Evolutionary conservation across 352 stramenopile genomes (phyloP), one percentile per base, ranked within the genome.

Genomic region (Phytophthora citrophthora): DNA sequence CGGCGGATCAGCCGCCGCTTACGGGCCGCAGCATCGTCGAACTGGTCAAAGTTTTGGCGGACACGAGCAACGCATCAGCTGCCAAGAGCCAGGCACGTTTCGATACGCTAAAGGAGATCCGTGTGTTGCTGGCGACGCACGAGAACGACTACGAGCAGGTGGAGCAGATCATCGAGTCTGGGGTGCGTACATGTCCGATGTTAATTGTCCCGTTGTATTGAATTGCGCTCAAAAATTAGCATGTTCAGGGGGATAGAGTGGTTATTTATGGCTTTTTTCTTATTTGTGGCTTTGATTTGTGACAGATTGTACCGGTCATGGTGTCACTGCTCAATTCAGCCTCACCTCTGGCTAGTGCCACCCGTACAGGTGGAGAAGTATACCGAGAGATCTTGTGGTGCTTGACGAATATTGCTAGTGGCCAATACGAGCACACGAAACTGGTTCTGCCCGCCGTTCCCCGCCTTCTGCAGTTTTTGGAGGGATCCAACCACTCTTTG

Each of bases 381-480:
- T 92, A 89, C 61, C 79, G 81, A 18, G 83, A 92, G 70, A 80
- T 93, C 24, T 60, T 93, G 16, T 95, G 88, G 88, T 94, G 85
- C 57, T 70, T 95, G 8, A 93, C 85, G 2, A 91, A 93, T 56
- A 90, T 95, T 48, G 82, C 88, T 26, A 91, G 85, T 31, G 88
- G 88, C 16, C 80, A 91, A 52, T 93, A 93, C 62, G 82, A 90
- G 48, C 85, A 95, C 68, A 94, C 88, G 12, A 92, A 91, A 61
- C 59, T 89, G 36, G 86, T 93, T 32, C 64, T 97, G 5, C 86
- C 85, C 8, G 85, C 88, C 0, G 83, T 91, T 13, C 83, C 83
- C 11, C 82, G 83, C 5, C 70, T 95, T 34, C 51, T 93, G 50
- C 76, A 90, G 46, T 91, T 95, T 48, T 53, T 94, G 20, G 76